Evolutionary conservation across 768 basidiomycete species (phyloP).

Genomic region (Panellus pusillus): DNA sequence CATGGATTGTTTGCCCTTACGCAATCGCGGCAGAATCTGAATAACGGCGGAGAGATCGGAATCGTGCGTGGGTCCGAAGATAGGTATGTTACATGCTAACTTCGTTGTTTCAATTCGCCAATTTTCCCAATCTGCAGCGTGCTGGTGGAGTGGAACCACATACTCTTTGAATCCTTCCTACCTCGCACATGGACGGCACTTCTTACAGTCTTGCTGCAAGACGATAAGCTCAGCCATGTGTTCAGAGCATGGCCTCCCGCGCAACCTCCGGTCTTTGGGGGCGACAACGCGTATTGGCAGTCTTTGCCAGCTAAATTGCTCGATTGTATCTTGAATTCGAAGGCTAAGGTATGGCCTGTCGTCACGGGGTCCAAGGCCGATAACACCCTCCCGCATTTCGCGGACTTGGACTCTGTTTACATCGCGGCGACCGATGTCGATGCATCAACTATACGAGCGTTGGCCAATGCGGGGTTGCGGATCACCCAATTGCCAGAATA

Average conservation of each 20-base stretch:
- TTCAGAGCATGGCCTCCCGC: conserved; percentile 43
- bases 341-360: conserved; percentile 38
- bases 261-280: conserved; percentile 31
- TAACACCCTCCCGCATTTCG: conserved; percentile 9
- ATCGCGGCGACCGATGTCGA: conserved; percentile 28
- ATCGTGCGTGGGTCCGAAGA: conserved; percentile 39
- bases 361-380: conserved; percentile 5
- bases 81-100: conserved; percentile 32
- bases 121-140: conserved; percentile 30
- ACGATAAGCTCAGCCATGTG: conserved; percentile 26
- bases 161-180: conserved; percentile 46
- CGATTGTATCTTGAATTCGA: conserved; percentile 24
- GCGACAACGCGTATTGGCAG: conserved; percentile 42
- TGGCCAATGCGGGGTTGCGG: conserved; percentile 34
- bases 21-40: conserved; percentile 42
- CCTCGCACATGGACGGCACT: conserved; percentile 43
- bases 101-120: not conserved
- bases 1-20: conserved; percentile 50
- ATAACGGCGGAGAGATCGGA: conserved; percentile 41
- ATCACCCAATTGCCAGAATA: conserved; percentile 38
- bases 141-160: conserved; percentile 47
- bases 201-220: conserved; percentile 31
- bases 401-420: conserved; percentile 22
- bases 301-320: conserved; percentile 33
- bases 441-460: conserved; percentile 25